Conservation (phyloP, 768 basidiomycete genomes). For the Lactarius psammicola region DNA sequence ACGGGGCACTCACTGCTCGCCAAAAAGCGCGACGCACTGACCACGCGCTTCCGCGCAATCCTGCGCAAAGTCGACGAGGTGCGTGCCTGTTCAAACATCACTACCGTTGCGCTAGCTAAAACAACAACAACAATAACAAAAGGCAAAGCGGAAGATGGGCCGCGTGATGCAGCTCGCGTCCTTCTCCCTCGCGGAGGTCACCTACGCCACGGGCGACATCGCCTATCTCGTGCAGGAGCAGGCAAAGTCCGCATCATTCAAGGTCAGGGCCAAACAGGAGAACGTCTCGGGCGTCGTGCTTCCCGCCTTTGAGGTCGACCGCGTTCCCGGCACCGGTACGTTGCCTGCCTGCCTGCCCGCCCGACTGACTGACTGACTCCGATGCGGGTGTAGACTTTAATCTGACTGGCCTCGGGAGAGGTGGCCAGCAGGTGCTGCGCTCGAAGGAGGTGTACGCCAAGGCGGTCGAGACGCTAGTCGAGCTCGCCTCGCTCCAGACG, state of each 20-base stretch:
- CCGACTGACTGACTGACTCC: no score
- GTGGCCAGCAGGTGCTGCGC: slow-evolving; percentile 92
- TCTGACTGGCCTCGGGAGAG: slow-evolving; percentile 92
- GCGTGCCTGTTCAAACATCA: neutral
- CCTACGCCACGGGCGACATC: slow-evolving; percentile 96
- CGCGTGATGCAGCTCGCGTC: slow-evolving; percentile 98
- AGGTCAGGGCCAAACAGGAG: slow-evolving; percentile 93
- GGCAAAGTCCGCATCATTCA: slow-evolving; percentile 87
- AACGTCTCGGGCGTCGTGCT: slow-evolving; percentile 97
- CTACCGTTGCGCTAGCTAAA: no score
- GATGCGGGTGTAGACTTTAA: slow-evolving; percentile 70
- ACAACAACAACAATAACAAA: no score
- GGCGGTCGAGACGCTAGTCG: slow-evolving; percentile 94
- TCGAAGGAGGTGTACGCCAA: slow-evolving; percentile 98
- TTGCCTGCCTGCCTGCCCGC: no score
- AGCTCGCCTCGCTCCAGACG: slow-evolving; percentile 94
- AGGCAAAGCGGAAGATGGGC: slow-evolving; percentile 99
- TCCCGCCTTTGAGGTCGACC: slow-evolving; percentile 92
- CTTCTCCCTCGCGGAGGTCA: slow-evolving; percentile 98
- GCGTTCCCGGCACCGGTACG: slow-evolving; percentile 78
- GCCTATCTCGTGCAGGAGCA: slow-evolving; percentile 97
- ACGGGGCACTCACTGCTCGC: slow-evolving; percentile 94
- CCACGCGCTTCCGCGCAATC: slow-evolving; percentile 91
- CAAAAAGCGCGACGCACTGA: slow-evolving; percentile 97
- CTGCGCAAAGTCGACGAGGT: slow-evolving; percentile 98